Percentiles rank a stretch among this genome's conserved stretches.
Evolutionary conservation across 78 protist species (phyloP).

Genomic region (Dictyostelium purpureum): DNA sequence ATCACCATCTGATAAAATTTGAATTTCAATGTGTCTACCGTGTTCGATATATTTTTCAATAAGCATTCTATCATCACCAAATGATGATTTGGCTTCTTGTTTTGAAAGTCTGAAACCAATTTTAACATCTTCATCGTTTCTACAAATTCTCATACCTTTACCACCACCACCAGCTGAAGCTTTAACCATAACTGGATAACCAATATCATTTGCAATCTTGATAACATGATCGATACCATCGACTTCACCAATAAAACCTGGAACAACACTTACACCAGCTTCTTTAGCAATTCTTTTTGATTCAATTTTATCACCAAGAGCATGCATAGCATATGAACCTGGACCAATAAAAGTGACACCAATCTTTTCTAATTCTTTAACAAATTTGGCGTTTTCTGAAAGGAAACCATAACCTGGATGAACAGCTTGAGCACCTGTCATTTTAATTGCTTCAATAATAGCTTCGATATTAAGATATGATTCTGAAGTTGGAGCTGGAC

Average conservation of each 20-base stretch:
- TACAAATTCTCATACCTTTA: constrained; percentile 93
- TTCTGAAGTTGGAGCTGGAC: constrained; percentile 92
- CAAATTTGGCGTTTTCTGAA: constrained; percentile 91
- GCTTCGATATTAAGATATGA: constrained; percentile 92
- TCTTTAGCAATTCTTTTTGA: constrained; percentile 90
- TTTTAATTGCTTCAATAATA: constrained; percentile 88
- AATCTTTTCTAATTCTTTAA: constrained; percentile 69
- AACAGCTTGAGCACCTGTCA: constrained; percentile 94
- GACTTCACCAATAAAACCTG: constrained; percentile 92
- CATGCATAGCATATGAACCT: constrained; percentile 88
- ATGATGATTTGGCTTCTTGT: constrained; percentile 86
- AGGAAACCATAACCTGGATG: constrained; percentile 99
- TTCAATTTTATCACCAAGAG: constrained; percentile 97
- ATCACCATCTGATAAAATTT: constrained; percentile 94
- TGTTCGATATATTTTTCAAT: constrained; percentile 95
- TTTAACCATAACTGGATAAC: constrained; percentile 98
- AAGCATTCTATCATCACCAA: constrained; percentile 94
- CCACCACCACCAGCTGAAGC: constrained; percentile 99
- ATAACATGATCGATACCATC: constrained; percentile 72
- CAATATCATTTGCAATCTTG: constrained; percentile 88
- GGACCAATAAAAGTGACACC: constrained; percentile 82
- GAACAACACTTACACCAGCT: constrained; percentile 94
- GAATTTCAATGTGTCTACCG: constrained; percentile 98
- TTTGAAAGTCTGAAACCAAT: constrained; percentile 87
- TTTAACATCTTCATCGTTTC: constrained; percentile 89